These are phyloP conservation scores for Pseudogymnoascus sp. DNA, from an alignment of 2,329 filamentous ascomycete species.

Conservation along the genomic window DNA sequence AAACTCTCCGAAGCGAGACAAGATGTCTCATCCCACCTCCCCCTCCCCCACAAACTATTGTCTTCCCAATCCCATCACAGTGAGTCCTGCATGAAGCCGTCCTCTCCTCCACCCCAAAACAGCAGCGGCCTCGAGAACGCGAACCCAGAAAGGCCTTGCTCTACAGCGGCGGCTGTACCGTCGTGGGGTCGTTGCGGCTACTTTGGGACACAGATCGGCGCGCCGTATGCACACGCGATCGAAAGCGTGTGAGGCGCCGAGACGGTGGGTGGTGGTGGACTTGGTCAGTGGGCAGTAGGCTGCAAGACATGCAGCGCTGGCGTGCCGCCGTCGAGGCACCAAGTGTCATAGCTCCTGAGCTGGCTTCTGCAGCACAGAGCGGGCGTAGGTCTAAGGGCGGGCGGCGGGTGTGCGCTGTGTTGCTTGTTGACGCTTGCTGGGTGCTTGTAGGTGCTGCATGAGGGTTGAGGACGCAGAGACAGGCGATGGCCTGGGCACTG, in stretches of 20 bases:
- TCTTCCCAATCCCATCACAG: neutral
- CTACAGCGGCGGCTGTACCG: neutral
- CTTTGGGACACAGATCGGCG: neutral
- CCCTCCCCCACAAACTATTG: neutral
- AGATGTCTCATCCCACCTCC: neutral
- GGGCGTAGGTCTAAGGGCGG: neutral
- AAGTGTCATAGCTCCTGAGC: neutral
- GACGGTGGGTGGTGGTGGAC: neutral
- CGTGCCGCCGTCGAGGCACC: neutral
- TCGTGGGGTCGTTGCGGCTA: neutral
- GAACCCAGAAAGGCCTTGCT: neutral
- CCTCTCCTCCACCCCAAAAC: neutral
- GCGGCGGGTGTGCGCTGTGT: neutral
- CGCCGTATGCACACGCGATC: neutral
- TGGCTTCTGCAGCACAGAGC: neutral
- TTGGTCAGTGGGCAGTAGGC: neutral
- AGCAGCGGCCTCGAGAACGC: neutral
- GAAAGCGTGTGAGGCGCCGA: slow-evolving; percentile 3
- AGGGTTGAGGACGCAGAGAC: neutral
- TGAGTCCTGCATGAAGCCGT: neutral
- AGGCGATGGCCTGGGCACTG: neutral
- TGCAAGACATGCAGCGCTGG: neutral
- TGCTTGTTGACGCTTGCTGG: neutral
- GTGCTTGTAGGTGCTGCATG: neutral
- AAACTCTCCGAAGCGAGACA: neutral